Base-by-base conservation (phyloP, 106 monocot species). In the Acorus calamus region DNA sequence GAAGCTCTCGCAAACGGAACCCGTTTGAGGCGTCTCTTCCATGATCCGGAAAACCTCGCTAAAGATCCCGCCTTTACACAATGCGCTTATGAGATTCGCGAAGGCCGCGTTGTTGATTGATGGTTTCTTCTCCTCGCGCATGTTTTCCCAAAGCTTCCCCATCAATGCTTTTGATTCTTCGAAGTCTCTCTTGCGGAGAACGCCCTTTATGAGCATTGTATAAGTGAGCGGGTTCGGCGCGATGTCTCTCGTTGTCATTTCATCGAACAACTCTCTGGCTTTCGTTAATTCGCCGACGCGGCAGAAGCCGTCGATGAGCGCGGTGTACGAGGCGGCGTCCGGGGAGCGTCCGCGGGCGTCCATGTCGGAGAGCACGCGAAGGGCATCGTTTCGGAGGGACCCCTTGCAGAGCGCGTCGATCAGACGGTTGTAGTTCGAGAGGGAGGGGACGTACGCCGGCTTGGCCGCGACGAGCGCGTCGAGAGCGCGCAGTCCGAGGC, bases 31-130 rank as follows among this genome's bases (percentile, higher is more conserved):
- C 84, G 78, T 85, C 60, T 76, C 84, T 66, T 96, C 91, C 1
- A 87, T 83, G 14, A 98, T 81, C 69, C 68, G 72, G 68, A 92
- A 98, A 4, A 98, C 79, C 53, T 85, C 85, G 6, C 79, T 83
- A 28, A 77, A 79, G 57, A 85, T 71, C 11, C 87, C 88, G 72
- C 88, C 88, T 7, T 73, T 66, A 56, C 98, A 98, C 60, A 98
- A 65, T 11, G 83, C 81, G 52, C 75, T 82, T 7, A 92, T 61
- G 44, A 91, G 46, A 61, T 98, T 86, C 3, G 92, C 85, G 59
- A 92, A 98, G 3, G 92, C 88, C 0, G 78, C 88, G 47, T 69
- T 79, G 4, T 77, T 88, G 7, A 77, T 55, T 0, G 63, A 60
- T 6, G 56, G 43, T 59, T 75, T 66, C 4, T 74, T 62, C 45